Percentiles rank a stretch among this genome's conserved stretches.
Evolutionary conservation across 2,329 filamentous ascomycete genomes (phyloP).

Genomic region (Periconia sp.): DNA sequence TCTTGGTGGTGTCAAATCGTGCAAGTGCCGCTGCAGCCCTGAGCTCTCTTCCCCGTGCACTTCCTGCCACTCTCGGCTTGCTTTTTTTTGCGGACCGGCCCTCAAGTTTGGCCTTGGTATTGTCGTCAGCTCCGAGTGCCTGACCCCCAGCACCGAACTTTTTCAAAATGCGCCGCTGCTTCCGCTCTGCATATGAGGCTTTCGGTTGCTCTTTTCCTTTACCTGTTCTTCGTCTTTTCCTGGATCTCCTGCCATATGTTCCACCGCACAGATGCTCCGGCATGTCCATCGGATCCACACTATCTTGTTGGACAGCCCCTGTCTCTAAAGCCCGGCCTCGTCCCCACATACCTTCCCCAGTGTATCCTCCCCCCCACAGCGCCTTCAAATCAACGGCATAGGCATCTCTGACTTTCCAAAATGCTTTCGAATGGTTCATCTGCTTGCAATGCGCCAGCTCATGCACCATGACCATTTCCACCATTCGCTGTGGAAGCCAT

Average conservation of each 20-base stretch:
- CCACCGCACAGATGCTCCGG: constrained; percentile 78
- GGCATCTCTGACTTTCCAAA: constrained; percentile 79
- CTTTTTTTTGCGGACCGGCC: constrained; percentile 65
- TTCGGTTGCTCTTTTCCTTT: constrained; percentile 55
- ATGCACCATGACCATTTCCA: constrained; percentile 97
- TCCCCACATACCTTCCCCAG: constrained; percentile 85
- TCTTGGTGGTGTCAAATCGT: constrained; percentile 65
- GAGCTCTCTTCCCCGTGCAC: constrained; percentile 75
- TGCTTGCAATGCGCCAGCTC: constrained; percentile 87
- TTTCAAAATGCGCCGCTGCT: constrained; percentile 73
- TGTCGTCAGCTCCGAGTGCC: constrained; percentile 72
- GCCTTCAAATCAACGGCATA: constrained; percentile 74
- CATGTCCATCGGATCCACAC: constrained; percentile 32
- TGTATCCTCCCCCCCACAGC: constrained; percentile 74
- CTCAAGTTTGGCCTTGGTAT: constrained; percentile 69
- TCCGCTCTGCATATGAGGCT: constrained; percentile 72
- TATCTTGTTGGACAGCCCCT: constrained; percentile 29
- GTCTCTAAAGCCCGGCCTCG: constrained; percentile 68
- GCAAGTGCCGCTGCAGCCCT: constrained; percentile 78
- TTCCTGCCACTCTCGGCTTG: constrained; percentile 76
- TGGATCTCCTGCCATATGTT: constrained; percentile 67
- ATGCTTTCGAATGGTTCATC: constrained; percentile 85
- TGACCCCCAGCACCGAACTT: constrained; percentile 78
- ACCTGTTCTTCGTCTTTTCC: constrained; percentile 55
- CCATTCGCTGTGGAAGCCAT: constrained; percentile 83